phyloP scores from a whole-genome alignment of 2,329 filamentous ascomycete genomes.

The Fusarium nurragi region DNA sequence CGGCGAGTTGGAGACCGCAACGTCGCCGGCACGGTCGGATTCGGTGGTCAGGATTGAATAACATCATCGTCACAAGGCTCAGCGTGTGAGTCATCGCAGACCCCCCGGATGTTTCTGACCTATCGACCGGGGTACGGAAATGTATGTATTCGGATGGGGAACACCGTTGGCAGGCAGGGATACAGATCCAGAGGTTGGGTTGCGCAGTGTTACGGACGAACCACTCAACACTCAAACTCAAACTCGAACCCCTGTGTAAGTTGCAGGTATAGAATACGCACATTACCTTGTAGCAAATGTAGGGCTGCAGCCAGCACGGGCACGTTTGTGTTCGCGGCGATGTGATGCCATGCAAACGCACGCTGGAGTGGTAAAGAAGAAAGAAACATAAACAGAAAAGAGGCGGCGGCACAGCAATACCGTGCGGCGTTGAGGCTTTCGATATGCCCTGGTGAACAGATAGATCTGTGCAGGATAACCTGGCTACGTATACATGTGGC shows the following conservation, averaged over 20 bases:
- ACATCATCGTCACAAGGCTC: constrained; percentile 22
- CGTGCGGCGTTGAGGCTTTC: background rate
- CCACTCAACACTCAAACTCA: constrained; percentile 22
- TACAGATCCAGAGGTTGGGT: constrained; percentile 31
- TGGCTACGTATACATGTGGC: background rate
- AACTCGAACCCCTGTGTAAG: background rate
- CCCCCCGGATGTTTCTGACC: constrained; percentile 19
- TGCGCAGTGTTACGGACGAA: constrained; percentile 24
- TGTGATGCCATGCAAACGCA: background rate
- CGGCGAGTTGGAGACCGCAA: constrained; percentile 35
- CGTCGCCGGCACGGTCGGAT: constrained; percentile 24
- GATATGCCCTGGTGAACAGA: constrained; percentile 3
- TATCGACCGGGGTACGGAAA: background rate
- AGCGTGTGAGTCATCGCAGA: constrained; percentile 40
- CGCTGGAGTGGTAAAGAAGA: background rate
- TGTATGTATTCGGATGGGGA: constrained; percentile 11
- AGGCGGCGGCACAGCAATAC: constrained; percentile 32
- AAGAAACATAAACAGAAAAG: constrained; percentile 14
- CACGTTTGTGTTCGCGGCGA: background rate
- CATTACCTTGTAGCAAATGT: constrained; percentile 7
- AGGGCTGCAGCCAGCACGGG: constrained; percentile 26
- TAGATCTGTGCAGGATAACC: constrained; percentile 1
- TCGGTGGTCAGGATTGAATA: too few species aligned
- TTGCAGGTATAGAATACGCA: background rate
- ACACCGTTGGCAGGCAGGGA: constrained; percentile 38